Base-by-base conservation (phyloP, 306 rosid genomes). In the Glycine tomentella region DNA sequence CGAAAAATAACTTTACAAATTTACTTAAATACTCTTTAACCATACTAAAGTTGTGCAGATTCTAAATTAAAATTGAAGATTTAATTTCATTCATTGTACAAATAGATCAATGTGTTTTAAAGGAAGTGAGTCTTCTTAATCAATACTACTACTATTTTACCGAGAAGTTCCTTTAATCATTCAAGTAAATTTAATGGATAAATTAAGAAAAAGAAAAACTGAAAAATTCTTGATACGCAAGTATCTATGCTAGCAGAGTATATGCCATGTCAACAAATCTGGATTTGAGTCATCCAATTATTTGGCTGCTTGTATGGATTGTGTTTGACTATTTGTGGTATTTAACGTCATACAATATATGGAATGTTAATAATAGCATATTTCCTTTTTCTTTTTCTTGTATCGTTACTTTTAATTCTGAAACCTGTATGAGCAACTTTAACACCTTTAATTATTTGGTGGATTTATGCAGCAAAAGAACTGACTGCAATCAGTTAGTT, bases 171-270 rank as follows among this genome's bases (percentile, higher is more conserved):
- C 20, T 20, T 20, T 20, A 20, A 20, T 20, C 20, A 20, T 20
- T 78, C 46, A 73, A 34, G 57, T 17, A 56, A 69, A 50, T 77
- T 59, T 77, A 50, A 17, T 69, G 13, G 65, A 82, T 56, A 64
- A 48, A 12, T 42, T 57, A 20, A 71, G 75, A 49, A 70, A 0
- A 45, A 20, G 20, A 55, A 40, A 42, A 50, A 9, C 4, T 16
- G 25, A 44, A 71, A 17, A 4, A 5, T 49, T 48, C 58, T 83
- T 33, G 25, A 55, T 78, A 34, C 42, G 51, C 52, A 12, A 14
- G 63, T 72, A 55, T 12, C 65, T 70, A 49, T 69, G 75, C 75
- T 52, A 12, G 63, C 44, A 15, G 11, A 44, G 65, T 77, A 48
- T 44, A 65, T 65, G 56, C 49, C 57, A 55, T 50, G 17, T 31